Conservation (phyloP, 176 grass and related monocot genomes). For the Chloris gayana region DNA sequence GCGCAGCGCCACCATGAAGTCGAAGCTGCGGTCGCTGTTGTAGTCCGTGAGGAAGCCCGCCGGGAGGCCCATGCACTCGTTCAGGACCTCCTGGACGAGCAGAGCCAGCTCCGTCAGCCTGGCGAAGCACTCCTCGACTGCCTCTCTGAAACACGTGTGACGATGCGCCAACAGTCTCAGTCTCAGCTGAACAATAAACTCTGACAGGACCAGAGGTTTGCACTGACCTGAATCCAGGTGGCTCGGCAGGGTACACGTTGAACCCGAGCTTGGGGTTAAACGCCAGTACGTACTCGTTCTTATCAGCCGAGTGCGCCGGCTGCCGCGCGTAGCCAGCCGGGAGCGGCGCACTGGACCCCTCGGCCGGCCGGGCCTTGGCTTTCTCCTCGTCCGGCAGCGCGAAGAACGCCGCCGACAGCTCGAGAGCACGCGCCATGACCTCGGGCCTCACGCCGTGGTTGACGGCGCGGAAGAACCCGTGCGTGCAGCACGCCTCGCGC, state of each 20-base stretch:
- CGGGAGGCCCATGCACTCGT: constrained; percentile 68
- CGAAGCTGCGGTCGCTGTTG: constrained; percentile 53
- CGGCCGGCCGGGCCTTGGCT: constrained; percentile 16
- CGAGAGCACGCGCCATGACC: constrained; percentile 32
- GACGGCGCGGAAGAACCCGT: constrained; percentile 51
- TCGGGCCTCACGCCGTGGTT: constrained; percentile 43
- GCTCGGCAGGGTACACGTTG: constrained; percentile 32
- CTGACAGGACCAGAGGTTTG: background rate
- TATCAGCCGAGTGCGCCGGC: constrained; percentile 38
- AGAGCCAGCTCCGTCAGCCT: constrained; percentile 39
- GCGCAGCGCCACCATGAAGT: constrained; percentile 48
- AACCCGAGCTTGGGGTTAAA: constrained; percentile 33
- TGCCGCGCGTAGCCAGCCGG: constrained; percentile 49
- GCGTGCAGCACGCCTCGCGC: constrained; percentile 28
- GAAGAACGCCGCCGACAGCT: constrained; percentile 40
- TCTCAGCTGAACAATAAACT: background rate
- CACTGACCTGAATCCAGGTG: constrained; percentile 43
- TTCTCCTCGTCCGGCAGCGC: constrained; percentile 47
- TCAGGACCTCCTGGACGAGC: constrained; percentile 56
- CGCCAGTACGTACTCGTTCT: constrained; percentile 47
- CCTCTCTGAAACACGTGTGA: constrained; percentile 22
- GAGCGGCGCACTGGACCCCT: constrained; percentile 11
- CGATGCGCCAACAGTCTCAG: no score
- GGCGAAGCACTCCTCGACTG: constrained; percentile 44
- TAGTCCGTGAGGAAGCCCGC: constrained; percentile 40